Evolutionary conservation across 2,329 filamentous ascomycete genomes (phyloP).

Genomic region (Pseudopithomyces chartarum): DNA sequence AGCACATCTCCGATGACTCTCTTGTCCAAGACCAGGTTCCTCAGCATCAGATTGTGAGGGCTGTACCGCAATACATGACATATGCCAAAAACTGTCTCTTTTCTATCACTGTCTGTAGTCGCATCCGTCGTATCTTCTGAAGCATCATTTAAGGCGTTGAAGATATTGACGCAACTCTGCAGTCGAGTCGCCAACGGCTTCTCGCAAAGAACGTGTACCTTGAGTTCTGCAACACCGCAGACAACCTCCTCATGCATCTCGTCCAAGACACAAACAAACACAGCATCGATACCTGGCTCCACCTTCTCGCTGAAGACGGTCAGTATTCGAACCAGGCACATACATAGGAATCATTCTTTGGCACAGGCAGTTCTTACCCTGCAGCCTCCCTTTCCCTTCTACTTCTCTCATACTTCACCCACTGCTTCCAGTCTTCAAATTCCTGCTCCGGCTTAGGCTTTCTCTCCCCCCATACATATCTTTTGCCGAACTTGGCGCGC

Average conservation of each 20-base stretch:
- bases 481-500: constrained; percentile 69
- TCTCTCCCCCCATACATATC: constrained; percentile 71
- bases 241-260: constrained; percentile 86
- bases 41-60: constrained; percentile 85
- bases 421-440: constrained; percentile 76
- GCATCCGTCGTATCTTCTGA: constrained; percentile 28
- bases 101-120: constrained; percentile 25
- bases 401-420: constrained; percentile 71
- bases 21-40: constrained; percentile 76
- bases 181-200: constrained; percentile 87
- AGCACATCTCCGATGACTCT: constrained; percentile 81
- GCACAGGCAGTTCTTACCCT: constrained; percentile 8
- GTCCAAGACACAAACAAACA: constrained; percentile 79
- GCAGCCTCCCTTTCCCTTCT: constrained; percentile 58
- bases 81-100: constrained; percentile 73
- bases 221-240: constrained; percentile 69
- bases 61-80: constrained; percentile 94
- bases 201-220: constrained; percentile 89
- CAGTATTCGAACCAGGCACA: not conserved
- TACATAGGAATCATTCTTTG: not conserved
- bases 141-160: constrained; percentile 55
- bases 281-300: constrained; percentile 55
- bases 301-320: constrained; percentile 8
- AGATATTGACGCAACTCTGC: constrained; percentile 77
- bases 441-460: constrained; percentile 64